Evolutionary conservation across 2,329 filamentous ascomycete genomes (phyloP).

Genomic region (Beauveria caledonica): DNA sequence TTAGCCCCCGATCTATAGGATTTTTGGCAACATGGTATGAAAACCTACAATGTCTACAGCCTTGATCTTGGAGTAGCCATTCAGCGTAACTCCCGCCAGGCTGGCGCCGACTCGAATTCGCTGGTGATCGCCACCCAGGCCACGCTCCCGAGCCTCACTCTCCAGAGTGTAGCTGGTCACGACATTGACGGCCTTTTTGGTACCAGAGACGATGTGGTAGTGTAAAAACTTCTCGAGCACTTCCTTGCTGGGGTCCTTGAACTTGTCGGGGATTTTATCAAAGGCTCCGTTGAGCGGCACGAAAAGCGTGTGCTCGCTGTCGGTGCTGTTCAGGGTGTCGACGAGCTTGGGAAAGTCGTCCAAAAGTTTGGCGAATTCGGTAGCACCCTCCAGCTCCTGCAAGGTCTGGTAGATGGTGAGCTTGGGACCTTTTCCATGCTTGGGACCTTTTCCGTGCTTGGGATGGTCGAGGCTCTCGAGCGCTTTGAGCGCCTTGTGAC

Average conservation of each 20-base stretch:
- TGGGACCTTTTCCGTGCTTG: not conserved
- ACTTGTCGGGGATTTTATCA: constrained; percentile 44
- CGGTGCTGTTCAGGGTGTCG: constrained; percentile 63
- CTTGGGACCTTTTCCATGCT: constrained; percentile 33
- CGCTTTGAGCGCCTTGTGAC: constrained; percentile 5
- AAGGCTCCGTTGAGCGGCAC: constrained; percentile 73
- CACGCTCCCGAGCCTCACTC: constrained; percentile 50
- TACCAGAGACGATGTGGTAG: constrained; percentile 67
- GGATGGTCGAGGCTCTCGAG: constrained; percentile 8
- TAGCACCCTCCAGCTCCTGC: constrained; percentile 65
- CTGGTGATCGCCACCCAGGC: constrained; percentile 59
- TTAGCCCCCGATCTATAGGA: constrained; percentile 4
- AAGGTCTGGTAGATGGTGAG: constrained; percentile 76
- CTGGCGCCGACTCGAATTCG: constrained; percentile 61
- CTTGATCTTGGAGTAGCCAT: constrained; percentile 67
- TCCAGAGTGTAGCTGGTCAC: constrained; percentile 66
- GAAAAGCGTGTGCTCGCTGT: constrained; percentile 71
- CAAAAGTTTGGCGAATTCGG: constrained; percentile 67
- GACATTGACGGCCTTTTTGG: constrained; percentile 59
- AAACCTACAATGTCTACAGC: constrained; percentile 57
- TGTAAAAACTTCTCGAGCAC: constrained; percentile 58
- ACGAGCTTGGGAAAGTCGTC: constrained; percentile 65
- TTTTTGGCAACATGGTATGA: not conserved
- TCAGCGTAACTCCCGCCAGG: constrained; percentile 57
- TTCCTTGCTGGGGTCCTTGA: constrained; percentile 59